These are phyloP conservation scores for Diaporthe vexans DNA, from an alignment of 2,329 filamentous ascomycete species.

Conservation along the genomic window DNA sequence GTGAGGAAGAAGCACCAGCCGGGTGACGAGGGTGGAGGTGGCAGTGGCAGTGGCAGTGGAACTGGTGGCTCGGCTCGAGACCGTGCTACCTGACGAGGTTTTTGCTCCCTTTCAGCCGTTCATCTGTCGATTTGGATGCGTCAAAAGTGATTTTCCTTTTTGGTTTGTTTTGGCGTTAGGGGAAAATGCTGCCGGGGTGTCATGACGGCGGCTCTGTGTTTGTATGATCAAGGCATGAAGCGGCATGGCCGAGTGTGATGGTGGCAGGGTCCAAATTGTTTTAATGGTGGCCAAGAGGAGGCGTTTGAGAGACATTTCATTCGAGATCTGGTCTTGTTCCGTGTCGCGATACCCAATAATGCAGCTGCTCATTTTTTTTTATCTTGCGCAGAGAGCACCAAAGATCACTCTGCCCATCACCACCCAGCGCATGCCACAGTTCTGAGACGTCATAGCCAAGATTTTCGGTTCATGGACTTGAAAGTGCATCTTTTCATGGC, in stretches of 20 bases:
- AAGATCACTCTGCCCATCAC: not conserved
- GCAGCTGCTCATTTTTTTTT: not conserved
- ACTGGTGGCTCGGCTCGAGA: not conserved
- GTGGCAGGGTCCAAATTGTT: not conserved
- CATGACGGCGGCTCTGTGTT: not conserved
- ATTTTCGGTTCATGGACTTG: too few relatives aligned
- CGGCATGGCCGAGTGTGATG: not conserved
- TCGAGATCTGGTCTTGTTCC: not conserved
- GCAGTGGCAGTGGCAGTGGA: not conserved
- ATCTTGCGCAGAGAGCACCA: not conserved
- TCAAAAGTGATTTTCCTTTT: not conserved
- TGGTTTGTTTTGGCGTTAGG: not conserved
- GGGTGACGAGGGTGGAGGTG: too few relatives aligned
- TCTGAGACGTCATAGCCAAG: not conserved
- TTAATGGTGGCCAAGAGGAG: not conserved
- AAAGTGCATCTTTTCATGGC: too few relatives aligned
- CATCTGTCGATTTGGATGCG: not conserved
- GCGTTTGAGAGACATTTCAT: not conserved
- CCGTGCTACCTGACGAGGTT: not conserved
- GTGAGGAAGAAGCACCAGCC: not conserved
- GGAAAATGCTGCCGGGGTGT: not conserved
- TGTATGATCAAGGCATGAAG: not conserved
- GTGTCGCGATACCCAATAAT: constrained; percentile 2
- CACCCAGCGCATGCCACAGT: not conserved
- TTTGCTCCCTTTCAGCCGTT: not conserved